Evolutionary conservation across 2,329 filamentous ascomycete species (phyloP).

Genomic region (Talaromyces sp.): DNA sequence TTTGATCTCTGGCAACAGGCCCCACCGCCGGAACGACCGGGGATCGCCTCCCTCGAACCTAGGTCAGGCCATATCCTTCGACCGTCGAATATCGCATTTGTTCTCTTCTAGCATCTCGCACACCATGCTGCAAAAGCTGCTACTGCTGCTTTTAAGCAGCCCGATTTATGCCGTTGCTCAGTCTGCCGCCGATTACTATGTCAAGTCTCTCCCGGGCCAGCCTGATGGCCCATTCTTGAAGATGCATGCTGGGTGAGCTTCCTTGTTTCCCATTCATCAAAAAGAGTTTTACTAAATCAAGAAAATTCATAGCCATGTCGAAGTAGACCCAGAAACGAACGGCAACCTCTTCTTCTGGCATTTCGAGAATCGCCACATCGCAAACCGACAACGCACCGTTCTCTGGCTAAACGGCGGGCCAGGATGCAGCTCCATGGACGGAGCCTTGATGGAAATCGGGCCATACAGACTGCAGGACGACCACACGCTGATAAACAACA

Average conservation of each 20-base stretch:
- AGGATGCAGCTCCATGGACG: slow-evolving; percentile 95
- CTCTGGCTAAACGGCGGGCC: slow-evolving; percentile 97
- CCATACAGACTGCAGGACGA: slow-evolving; percentile 81
- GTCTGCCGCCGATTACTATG: slow-evolving; percentile 80
- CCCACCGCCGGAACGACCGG: background rate
- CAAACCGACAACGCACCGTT: slow-evolving; percentile 81
- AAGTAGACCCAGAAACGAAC: slow-evolving; percentile 76
- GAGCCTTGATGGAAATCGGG: slow-evolving; percentile 91
- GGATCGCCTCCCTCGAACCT: background rate
- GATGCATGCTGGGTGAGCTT: slow-evolving; percentile 88
- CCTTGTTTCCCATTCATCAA: background rate
- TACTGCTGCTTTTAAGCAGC: slow-evolving; percentile 20
- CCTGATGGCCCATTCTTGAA: slow-evolving; percentile 75
- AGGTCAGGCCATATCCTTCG: background rate
- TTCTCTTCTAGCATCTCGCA: background rate
- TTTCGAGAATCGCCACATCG: slow-evolving; percentile 91
- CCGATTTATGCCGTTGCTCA: slow-evolving; percentile 33
- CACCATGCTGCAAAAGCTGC: slow-evolving; percentile 2
- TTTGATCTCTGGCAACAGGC: background rate
- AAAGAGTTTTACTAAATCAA: background rate
- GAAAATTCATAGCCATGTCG: slow-evolving; percentile 65
- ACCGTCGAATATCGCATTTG: no score
- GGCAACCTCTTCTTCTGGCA: slow-evolving; percentile 99
- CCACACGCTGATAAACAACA: slow-evolving; percentile 67
- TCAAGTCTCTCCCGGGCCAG: slow-evolving; percentile 76